Conservation (phyloP, 208 protist genomes). For the Leishmania major region DNA sequence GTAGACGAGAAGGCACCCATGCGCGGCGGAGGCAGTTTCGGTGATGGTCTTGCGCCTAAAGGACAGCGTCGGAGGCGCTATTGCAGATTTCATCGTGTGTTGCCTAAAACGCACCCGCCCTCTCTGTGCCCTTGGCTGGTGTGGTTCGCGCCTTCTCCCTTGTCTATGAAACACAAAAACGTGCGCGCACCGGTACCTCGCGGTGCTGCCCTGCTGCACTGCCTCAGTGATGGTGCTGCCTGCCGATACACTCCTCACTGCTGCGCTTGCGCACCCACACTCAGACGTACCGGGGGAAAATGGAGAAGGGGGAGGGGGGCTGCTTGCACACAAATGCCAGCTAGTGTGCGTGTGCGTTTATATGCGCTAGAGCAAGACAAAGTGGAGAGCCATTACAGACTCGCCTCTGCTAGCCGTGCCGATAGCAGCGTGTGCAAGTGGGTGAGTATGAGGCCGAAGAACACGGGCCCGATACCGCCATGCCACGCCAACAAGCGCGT, state of each 20-base stretch:
- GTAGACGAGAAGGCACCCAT: slow-evolving; percentile 78
- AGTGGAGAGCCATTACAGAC: background rate
- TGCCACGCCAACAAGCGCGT: background rate
- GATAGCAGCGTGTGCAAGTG: background rate
- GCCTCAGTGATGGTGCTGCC: background rate
- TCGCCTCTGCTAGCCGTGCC: background rate
- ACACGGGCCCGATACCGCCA: background rate
- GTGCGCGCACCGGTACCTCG: background rate
- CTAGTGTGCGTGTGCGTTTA: background rate
- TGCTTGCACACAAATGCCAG: background rate
- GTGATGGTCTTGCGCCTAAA: slow-evolving; percentile 48
- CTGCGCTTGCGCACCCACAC: background rate
- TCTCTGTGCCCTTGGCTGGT: background rate
- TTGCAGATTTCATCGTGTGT: slow-evolving; percentile 12
- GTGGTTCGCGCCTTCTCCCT: background rate
- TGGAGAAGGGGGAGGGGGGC: too few species aligned
- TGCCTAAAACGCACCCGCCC: background rate
- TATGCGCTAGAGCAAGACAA: background rate
- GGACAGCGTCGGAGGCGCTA: slow-evolving; percentile 7
- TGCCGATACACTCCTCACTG: background rate
- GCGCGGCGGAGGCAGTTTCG: slow-evolving; percentile 37
- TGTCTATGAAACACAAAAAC: background rate
- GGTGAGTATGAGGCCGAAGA: background rate
- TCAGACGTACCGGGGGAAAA: background rate
- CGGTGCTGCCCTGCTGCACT: background rate